Evolutionary conservation across 2,329 filamentous ascomycete genomes (phyloP), one percentile per base, ranked within the genome.

Genomic region (Chaetomium sp.): DNA sequence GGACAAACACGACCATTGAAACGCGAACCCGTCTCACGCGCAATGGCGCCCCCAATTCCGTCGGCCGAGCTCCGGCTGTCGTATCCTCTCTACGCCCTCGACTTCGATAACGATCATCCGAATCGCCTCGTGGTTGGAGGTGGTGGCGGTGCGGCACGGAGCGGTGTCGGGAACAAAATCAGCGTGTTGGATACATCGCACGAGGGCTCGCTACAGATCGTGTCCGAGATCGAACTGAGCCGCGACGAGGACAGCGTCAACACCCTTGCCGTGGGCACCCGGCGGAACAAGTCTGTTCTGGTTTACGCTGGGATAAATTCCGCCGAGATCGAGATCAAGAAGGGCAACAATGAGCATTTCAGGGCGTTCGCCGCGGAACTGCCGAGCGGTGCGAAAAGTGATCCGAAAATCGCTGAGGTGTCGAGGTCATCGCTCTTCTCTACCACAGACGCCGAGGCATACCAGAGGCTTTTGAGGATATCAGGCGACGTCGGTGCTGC

Each of bases 211-310:
- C 74, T 89, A 49, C 79, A 84, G 60, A 75, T 86, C 62, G 75
- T 79, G 27, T 82, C 85, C 61, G 88, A 95, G 63, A 78, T 92
- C 66, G 84, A 90, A 57, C 82, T 96, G 49, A 88, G 88, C 59
- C 80, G 84, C 64, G 84, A 91, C 67, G 91, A 96, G 74, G 92
- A 97, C 72, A 95, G 88, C 55, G 89, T 95, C 56, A 90, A 87
- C 61, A 91, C 88, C 53, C 78, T 96, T 49, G 89, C 85, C 43
- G 82, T 87, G 52, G 84, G 89, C 61, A 79, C 74, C 67, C 79
- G 66, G 71, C 80, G 75, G 71, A 76, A 74, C 50, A 84, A 78
- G 64, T 74, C 68, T 51, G 80, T 81, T 5, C 68, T 80, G 43
- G 72, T 83, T 6, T 85, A 88, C 62, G 89, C 91, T 33, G 91